Conservation (phyloP, 73 alveolate species). For the Blepharisma japonicum region DNA sequence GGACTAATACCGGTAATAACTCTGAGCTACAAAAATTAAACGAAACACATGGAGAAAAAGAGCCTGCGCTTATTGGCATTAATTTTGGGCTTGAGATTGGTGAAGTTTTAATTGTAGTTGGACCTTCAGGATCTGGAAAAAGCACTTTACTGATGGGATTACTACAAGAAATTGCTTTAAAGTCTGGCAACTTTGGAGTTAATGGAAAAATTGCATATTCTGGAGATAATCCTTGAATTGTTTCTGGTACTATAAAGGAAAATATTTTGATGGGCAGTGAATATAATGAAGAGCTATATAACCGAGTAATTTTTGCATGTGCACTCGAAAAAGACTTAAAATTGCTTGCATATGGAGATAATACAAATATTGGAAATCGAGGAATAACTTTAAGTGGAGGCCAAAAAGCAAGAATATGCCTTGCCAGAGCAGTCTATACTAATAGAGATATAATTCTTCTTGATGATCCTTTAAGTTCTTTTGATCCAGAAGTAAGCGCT, state of each 20-base stretch:
- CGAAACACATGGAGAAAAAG: too few relatives aligned
- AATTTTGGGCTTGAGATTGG: not conserved
- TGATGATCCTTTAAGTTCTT: constrained; percentile 80
- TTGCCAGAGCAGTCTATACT: constrained; percentile 79
- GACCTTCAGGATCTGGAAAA: constrained; percentile 30
- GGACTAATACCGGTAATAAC: too few relatives aligned
- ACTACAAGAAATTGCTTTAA: not conserved
- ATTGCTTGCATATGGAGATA: constrained; percentile 39
- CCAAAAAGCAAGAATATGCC: constrained; percentile 65
- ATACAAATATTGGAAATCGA: constrained; percentile 61
- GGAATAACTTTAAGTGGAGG: constrained; percentile 72
- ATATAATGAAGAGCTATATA: constrained; percentile 55
- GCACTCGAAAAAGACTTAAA: constrained; percentile 54
- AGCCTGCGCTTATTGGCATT: too few relatives aligned
- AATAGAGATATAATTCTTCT: constrained; percentile 63
- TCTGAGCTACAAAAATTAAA: too few relatives aligned
- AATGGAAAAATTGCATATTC: not conserved
- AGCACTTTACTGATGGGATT: not conserved
- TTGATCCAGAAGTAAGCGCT: constrained; percentile 69
- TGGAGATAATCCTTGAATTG: constrained; percentile 41
- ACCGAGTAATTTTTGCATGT: constrained; percentile 48
- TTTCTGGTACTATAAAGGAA: constrained; percentile 42
- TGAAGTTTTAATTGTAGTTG: constrained; percentile 21
- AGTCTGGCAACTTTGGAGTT: not conserved
- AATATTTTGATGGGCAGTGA: constrained; percentile 58